phyloP scores from a whole-genome alignment of 1,139 yeast species.

The Suzukiozyma palmioleophila region DNA sequence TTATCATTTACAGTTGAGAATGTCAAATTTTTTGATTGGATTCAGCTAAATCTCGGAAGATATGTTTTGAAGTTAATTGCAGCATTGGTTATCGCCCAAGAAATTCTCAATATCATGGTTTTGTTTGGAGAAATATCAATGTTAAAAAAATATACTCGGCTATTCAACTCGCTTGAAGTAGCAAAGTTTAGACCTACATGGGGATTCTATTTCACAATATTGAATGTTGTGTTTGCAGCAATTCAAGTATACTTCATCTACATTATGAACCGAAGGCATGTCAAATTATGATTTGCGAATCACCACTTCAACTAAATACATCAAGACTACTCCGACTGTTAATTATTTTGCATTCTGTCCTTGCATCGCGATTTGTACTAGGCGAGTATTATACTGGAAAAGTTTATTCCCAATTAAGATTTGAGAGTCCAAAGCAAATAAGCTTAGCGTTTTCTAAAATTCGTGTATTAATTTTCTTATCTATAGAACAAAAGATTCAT shows the following conservation, averaged over 20 bases:
- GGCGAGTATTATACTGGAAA: no score
- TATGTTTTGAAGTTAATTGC: conserved; percentile 1
- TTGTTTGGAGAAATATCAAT: neutral
- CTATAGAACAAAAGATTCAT: neutral
- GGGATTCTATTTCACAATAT: conserved; percentile 3
- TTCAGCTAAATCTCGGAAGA: conserved; percentile 1
- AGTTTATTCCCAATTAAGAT: no score
- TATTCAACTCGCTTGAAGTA: neutral
- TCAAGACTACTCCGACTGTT: no score
- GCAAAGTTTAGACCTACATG: conserved; percentile 1
- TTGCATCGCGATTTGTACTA: no score
- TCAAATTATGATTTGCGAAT: neutral
- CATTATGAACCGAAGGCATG: neutral
- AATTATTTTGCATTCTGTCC: no score
- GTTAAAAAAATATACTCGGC: neutral
- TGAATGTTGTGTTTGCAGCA: neutral
- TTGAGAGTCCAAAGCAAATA: neutral
- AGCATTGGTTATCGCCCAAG: neutral
- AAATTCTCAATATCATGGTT: neutral
- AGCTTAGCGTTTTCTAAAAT: neutral
- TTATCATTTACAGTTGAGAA: conserved; percentile 1
- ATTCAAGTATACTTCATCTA: conserved; percentile 1
- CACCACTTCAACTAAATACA: no score
- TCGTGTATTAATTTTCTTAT: neutral
- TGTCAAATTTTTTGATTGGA: conserved; percentile 1